Base-by-base conservation (phyloP, 2,329 filamentous ascomycete genomes). In the Epichloe gansuensis region DNA sequence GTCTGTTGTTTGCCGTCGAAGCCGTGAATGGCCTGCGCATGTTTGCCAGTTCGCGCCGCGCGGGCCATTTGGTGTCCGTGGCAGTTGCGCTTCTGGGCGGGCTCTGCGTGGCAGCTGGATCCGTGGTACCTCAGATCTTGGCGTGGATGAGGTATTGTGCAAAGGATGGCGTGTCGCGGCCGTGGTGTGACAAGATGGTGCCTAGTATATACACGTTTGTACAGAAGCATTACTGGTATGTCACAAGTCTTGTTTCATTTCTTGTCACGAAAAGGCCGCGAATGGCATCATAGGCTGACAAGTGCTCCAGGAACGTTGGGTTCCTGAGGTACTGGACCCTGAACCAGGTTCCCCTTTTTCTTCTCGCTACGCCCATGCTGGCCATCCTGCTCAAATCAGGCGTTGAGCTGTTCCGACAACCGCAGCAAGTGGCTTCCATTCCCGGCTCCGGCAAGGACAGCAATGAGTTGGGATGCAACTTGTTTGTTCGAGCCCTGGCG, bases 191-290 rank as follows among this genome's bases (percentile, higher is more conserved):
- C 21, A 74, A 72, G 17, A 65, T 69, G n/a, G 56, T 90, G 12
- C 93, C 93, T 4, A 95, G 89, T 64, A 90, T 98, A 54, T 97
- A 95, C 68, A 77, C 81, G 0, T 97, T 86, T 73, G 91, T 97
- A 2, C 93, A 98, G 64, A 75, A 76, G 45, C 74, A 87, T 61
- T 97, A 98, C 68, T 98, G 93, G 90, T 95, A 75, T 66, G 81
- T 67, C 5, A 1, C 13, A 17, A n/a, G 9, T 15, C 12, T 11
- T n/a, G 23, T 27, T 21, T 17, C 21, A 47, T 36, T 5, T 5
- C 34, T 12, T 4, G n/a, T 1, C 31, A 31, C 15, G 23, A 36
- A 47, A 49, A 21, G 17, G n/a, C 17, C 17, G 40, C 13, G 21
- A 27, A 35, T 39, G 17, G 34, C 13, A 9, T 8, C 3, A 25